Conservation (phyloP, 257 asterid species). For the Oldenlandia corymbosa region DNA sequence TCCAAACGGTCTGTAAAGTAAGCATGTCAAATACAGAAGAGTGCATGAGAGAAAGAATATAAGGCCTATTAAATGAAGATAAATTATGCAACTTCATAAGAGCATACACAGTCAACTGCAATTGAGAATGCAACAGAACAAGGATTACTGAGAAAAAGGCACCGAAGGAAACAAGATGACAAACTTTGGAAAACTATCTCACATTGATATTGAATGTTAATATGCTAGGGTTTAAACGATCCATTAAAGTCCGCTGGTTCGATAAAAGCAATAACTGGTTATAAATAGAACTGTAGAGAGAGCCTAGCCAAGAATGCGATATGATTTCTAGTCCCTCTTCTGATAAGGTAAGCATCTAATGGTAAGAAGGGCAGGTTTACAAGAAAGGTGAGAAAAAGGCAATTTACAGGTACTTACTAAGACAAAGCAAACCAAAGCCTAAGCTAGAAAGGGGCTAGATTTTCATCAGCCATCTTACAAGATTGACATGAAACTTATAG, state of each 20-base stretch:
- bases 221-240: too few relatives aligned
- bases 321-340: not conserved
- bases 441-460: not conserved
- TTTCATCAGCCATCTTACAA: not conserved
- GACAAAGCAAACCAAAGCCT: not conserved
- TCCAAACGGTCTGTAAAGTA: constrained; percentile 62
- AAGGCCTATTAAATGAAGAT: not conserved
- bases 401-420: not conserved
- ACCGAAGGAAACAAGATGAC: not conserved
- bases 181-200: too few relatives aligned
- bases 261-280: too few relatives aligned
- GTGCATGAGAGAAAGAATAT: not conserved
- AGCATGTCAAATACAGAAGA: constrained; percentile 11
- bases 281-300: too few relatives aligned
- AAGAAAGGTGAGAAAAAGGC: too few relatives aligned
- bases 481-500: too few relatives aligned
- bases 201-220: too few relatives aligned
- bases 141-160: not conserved
- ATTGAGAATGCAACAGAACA: not conserved
- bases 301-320: too few relatives aligned
- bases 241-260: too few relatives aligned
- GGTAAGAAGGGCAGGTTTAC: too few relatives aligned
- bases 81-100: not conserved
- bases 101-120: not conserved
- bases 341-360: too few relatives aligned